Conservation (phyloP, 2,329 filamentous ascomycete genomes). For the Huntiella moniliformis region DNA sequence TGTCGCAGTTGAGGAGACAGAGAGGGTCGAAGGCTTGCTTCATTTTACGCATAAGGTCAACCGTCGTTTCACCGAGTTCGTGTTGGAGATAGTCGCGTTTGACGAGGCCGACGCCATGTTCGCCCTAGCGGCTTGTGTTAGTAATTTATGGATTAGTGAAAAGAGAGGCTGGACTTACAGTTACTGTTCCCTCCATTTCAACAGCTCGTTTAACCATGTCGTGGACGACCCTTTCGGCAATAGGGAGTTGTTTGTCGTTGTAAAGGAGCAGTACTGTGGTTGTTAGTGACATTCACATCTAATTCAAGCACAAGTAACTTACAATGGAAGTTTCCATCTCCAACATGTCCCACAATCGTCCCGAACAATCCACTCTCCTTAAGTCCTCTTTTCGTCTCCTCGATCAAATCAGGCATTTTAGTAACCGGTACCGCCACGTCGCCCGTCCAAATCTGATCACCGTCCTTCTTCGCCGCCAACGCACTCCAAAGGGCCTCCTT, state of each 20-base stretch:
- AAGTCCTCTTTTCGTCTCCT: conserved; percentile 41
- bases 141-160: neutral
- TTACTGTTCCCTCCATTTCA: conserved; percentile 70
- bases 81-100: conserved; percentile 70
- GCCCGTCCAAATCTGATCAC: conserved; percentile 67
- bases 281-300: neutral
- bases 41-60: conserved; percentile 72
- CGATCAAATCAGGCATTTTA: conserved; percentile 53
- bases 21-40: conserved; percentile 67
- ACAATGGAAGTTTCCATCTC: conserved; percentile 63
- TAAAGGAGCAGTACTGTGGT: conserved; percentile 33
- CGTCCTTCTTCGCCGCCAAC: conserved; percentile 44
- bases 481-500: conserved; percentile 75
- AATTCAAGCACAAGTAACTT: conserved; percentile 14
- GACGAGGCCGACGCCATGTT: conserved; percentile 68
- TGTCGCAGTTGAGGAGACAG: conserved; percentile 50
- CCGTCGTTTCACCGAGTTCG: conserved; percentile 54
- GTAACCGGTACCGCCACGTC: conserved; percentile 74
- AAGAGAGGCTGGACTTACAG: conserved; percentile 23
- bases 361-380: conserved; percentile 25
- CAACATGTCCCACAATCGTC: conserved; percentile 51
- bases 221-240: conserved; percentile 55
- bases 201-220: conserved; percentile 74
- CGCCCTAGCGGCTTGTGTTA: conserved; percentile 30
- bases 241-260: conserved; percentile 45